Conservation (phyloP, 441 rosid genomes). For the Pelargonium australe region DNA sequence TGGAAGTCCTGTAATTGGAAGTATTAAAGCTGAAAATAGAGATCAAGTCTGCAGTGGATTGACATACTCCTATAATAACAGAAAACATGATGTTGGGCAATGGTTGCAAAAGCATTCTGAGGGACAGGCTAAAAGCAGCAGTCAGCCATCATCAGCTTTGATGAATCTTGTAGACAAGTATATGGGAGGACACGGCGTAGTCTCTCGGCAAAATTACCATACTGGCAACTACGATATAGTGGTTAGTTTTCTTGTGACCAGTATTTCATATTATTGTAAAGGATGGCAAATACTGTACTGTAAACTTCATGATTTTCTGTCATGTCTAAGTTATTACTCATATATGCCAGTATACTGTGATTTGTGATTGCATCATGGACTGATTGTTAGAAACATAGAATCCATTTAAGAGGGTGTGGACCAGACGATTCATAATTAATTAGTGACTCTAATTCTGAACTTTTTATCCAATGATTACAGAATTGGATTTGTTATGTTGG, state of each 20-base stretch:
- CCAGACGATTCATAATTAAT: neutral
- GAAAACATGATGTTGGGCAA: conserved; percentile 36
- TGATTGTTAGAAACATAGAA: neutral
- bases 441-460: neutral
- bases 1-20: conserved; percentile 22
- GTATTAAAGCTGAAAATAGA: conserved; percentile 24
- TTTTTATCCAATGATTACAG: no score
- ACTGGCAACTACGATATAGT: conserved; percentile 37
- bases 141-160: conserved; percentile 29
- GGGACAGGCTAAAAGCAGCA: conserved; percentile 29
- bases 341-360: neutral
- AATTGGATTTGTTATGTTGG: neutral
- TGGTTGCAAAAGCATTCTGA: conserved; percentile 45
- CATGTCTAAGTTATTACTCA: neutral
- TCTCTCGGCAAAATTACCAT: conserved; percentile 37
- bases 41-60: conserved; percentile 21
- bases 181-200: conserved; percentile 39
- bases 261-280: conserved; percentile 16
- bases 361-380: neutral
- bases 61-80: conserved; percentile 26
- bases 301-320: neutral
- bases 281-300: neutral
- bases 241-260: conserved; percentile 35
- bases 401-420: neutral
- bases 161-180: conserved; percentile 40